phyloP scores from a whole-genome alignment of 2,329 filamentous ascomycete species.

The Stachybotrys chlorohalonatus region DNA sequence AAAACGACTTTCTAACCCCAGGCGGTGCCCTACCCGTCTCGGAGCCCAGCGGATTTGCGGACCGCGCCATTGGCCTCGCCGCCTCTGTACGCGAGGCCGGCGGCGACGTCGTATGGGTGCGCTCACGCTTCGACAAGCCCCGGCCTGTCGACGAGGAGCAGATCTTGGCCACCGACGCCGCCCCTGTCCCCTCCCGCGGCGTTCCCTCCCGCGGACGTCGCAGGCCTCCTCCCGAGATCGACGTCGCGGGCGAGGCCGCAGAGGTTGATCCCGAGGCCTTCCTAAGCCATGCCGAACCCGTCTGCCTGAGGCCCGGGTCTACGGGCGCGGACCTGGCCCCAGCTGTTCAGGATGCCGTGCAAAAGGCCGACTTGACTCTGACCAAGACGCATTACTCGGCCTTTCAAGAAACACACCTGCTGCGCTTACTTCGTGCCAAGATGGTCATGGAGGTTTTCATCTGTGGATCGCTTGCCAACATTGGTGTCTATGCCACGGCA shows the following conservation, averaged over 20 bases:
- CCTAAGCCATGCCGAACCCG: constrained; percentile 29
- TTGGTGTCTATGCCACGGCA: constrained; percentile 85
- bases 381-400: constrained; percentile 82
- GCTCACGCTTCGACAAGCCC: constrained; percentile 60
- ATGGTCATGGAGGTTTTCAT: constrained; percentile 86
- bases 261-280: constrained; percentile 33
- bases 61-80: constrained; percentile 57
- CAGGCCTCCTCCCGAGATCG: constrained; percentile 1
- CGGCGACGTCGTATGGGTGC: constrained; percentile 74
- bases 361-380: constrained; percentile 39
- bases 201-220: constrained; percentile 1
- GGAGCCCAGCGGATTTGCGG: constrained; percentile 55
- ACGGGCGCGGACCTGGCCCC: constrained; percentile 36
- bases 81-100: constrained; percentile 59
- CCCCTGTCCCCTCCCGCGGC: constrained; percentile 4
- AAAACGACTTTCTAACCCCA: constrained; percentile 75
- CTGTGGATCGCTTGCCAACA: constrained; percentile 77
- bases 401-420: constrained; percentile 64
- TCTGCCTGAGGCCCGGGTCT: constrained; percentile 35
- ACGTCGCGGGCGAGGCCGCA: background rate
- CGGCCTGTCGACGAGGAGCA: constrained; percentile 46
- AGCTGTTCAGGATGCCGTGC: constrained; percentile 32
- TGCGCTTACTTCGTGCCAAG: constrained; percentile 71
- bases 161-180: constrained; percentile 34
- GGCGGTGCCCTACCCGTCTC: constrained; percentile 59